Percentiles rank a stretch among this genome's conserved stretches.
Evolutionary conservation across 352 stramenopile genomes (phyloP).

Genomic region (Pythium brachiatum): DNA sequence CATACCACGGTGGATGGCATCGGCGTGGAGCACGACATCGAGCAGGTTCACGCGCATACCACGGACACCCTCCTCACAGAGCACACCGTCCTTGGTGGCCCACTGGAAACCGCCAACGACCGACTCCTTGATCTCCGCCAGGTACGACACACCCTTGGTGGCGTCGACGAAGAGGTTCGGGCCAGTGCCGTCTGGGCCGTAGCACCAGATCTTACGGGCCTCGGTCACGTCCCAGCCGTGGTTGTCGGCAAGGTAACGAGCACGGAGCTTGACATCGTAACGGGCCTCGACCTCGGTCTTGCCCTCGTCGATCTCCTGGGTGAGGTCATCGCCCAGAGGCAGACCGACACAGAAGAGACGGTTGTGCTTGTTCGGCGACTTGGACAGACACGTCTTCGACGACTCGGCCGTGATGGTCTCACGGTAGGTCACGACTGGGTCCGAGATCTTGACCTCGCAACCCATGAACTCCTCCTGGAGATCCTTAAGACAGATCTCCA

Average conservation of each 20-base stretch:
- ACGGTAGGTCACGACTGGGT: conserved; percentile 99
- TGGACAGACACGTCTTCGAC: conserved; percentile 96
- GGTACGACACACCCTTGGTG: conserved; percentile 99
- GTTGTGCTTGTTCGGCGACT: conserved; percentile 99
- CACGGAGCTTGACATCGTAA: conserved; percentile 96
- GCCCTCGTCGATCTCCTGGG: conserved; percentile 96
- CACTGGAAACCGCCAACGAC: conserved; percentile 98
- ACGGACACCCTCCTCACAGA: conserved; percentile 98
- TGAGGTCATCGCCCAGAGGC: conserved; percentile 93
- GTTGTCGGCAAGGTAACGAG: conserved; percentile 96
- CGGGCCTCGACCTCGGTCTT: conserved; percentile 89
- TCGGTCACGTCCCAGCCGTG: conserved; percentile 98
- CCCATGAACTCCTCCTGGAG: conserved; percentile 99
- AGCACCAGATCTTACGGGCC: conserved; percentile 99
- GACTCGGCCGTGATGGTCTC: conserved; percentile 98
- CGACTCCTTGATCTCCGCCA: conserved; percentile 99
- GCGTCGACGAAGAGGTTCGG: conserved; percentile 98
- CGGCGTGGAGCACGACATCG: conserved; percentile 99
- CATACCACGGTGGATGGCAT: conserved; percentile 99
- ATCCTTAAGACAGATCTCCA: conserved; percentile 99
- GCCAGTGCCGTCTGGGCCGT: conserved; percentile 98
- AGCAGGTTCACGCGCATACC: conserved; percentile 98
- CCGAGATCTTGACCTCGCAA: conserved; percentile 97
- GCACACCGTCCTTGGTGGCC: conserved; percentile 96
- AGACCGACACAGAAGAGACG: conserved; percentile 96